Evolutionary conservation across 2,329 filamentous ascomycete species (phyloP).

Genomic region (Nothomitra cinnamomea): DNA sequence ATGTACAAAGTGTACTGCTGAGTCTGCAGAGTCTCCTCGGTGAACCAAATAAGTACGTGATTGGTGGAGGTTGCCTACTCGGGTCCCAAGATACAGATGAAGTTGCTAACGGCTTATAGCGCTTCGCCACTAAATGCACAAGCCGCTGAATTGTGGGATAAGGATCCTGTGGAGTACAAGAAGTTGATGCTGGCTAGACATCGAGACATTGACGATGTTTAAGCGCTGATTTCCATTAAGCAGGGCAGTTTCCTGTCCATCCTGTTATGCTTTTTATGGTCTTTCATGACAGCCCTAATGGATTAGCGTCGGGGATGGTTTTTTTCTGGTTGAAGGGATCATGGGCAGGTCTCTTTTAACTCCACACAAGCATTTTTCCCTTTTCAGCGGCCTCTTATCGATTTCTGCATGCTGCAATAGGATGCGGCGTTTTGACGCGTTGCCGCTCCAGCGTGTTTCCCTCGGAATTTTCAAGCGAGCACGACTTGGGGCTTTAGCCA

Average conservation of each 20-base stretch:
- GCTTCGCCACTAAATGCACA: slow-evolving; percentile 90
- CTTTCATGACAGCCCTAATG: not conserved
- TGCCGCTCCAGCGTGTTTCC: not conserved
- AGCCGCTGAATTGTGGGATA: slow-evolving; percentile 91
- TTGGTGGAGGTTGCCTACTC: not conserved
- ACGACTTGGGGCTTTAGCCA: too few relatives aligned
- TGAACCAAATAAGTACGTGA: slow-evolving; percentile 91
- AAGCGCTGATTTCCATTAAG: not conserved
- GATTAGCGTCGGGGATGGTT: not conserved
- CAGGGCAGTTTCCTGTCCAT: not conserved
- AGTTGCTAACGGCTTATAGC: slow-evolving; percentile 29
- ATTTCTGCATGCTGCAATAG: not conserved
- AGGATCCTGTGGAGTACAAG: slow-evolving; percentile 74
- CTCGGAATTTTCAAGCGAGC: too few relatives aligned
- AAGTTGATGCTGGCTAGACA: slow-evolving; percentile 48
- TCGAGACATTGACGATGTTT: slow-evolving; percentile 33
- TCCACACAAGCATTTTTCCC: not conserved
- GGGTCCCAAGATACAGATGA: not conserved
- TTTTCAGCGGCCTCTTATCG: not conserved
- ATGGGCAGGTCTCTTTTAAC: not conserved
- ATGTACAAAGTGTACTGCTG: slow-evolving; percentile 80
- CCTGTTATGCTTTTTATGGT: not conserved
- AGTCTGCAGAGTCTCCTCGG: slow-evolving; percentile 90
- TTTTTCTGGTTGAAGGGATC: not conserved
- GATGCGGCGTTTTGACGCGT: not conserved